Percentiles rank a stretch among this genome's conserved stretches.
Evolutionary conservation across 257 asterid genomes (phyloP).

Genomic region (Haberlea rhodopensis): DNA sequence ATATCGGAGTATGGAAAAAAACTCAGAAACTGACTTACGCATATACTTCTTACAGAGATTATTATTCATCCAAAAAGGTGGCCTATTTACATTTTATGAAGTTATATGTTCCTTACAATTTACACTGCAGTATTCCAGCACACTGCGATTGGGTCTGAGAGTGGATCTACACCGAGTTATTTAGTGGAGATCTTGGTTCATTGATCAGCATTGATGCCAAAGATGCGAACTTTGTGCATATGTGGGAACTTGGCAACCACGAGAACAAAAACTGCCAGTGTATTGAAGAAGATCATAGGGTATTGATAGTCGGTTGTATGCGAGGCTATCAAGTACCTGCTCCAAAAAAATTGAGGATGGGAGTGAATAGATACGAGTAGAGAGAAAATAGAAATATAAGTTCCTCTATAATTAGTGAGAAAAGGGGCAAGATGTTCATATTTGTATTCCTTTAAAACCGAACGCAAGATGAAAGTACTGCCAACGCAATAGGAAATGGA

Average conservation of each 20-base stretch:
- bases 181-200: constrained; percentile 32
- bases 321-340: constrained; percentile 90
- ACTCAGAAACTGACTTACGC: not conserved
- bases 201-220: constrained; percentile 85
- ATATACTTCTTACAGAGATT: not conserved
- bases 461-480: no score
- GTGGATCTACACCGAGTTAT: not conserved
- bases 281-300: constrained; percentile 86
- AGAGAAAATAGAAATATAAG: not conserved
- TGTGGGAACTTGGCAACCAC: constrained; percentile 89
- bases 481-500: no score
- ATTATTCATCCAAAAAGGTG: constrained; percentile 2
- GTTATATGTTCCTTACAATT: not conserved
- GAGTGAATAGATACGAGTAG: not conserved
- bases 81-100: not conserved
- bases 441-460: no score
- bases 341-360: constrained; percentile 16
- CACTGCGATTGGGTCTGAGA: not conserved
- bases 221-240: constrained; percentile 96
- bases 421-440: no score
- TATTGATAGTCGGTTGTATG: constrained; percentile 91
- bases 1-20: not conserved
- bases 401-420: not conserved
- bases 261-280: constrained; percentile 76
- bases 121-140: not conserved